A percentile compares a stretch with the other conserved stretches of the same genome.
Evolutionary conservation across 495 filamentous ascomycete species (phyloP).

Genomic region (Pyrenula massariospora): DNA sequence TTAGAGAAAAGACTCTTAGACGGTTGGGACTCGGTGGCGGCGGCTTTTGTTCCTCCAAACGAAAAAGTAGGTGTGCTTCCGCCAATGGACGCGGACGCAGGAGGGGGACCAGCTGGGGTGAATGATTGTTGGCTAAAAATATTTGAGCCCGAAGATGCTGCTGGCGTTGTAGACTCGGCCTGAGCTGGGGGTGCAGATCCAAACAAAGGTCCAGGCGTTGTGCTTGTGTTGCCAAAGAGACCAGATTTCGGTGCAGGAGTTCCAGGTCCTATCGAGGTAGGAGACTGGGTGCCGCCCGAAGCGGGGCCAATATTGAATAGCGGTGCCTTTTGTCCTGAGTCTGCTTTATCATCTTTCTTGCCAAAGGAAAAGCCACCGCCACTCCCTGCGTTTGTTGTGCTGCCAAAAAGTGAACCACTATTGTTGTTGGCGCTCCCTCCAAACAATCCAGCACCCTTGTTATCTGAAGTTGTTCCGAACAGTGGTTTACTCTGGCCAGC

Average conservation of each 20-base stretch:
- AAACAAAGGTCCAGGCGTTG: neutral
- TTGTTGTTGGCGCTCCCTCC: neutral
- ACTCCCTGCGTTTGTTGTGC: neutral
- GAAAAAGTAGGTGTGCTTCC: neutral
- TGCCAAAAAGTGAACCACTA: neutral
- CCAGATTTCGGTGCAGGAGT: conserved; percentile 1
- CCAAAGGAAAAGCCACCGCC: neutral
- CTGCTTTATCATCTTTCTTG: neutral
- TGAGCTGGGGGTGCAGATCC: neutral
- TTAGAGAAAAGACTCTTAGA: conserved; percentile 2
- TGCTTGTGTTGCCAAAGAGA: neutral
- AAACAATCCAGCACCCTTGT: neutral
- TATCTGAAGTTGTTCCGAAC: conserved; percentile 13
- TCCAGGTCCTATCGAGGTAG: conserved; percentile 9
- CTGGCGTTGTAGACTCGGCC: conserved; percentile 10
- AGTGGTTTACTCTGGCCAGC: conserved; percentile 14
- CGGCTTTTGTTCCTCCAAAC: neutral
- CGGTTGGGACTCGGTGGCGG: conserved; percentile 1
- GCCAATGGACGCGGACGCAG: conserved; percentile 6
- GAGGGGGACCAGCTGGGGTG: conserved; percentile 26
- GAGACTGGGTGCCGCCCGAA: conserved; percentile 8
- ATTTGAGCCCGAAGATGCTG: conserved; percentile 5
- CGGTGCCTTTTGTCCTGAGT: neutral
- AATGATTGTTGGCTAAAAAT: conserved; percentile 15
- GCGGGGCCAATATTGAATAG: conserved; percentile 1